phyloP scores from a whole-genome alignment of 352 stramenopile genomes.

The Pythium insidiosum region DNA sequence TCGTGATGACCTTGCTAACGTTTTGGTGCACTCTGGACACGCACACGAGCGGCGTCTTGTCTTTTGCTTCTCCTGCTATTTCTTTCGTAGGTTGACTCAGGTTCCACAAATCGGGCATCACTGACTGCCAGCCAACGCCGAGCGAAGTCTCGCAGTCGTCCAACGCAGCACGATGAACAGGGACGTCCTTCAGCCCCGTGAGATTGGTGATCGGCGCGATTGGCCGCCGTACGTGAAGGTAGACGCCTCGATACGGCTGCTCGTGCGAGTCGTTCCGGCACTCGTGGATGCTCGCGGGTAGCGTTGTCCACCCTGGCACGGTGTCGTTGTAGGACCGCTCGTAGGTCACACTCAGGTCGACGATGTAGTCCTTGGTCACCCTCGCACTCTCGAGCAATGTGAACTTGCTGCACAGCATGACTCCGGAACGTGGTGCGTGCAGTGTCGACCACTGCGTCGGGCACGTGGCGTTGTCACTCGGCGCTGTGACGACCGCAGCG shows the following conservation, averaged over 20 bases:
- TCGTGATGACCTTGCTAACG: neutral
- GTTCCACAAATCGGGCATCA: too few relatives aligned
- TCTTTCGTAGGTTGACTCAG: too few relatives aligned
- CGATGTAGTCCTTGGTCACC: neutral
- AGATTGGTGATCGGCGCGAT: neutral
- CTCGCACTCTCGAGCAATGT: neutral
- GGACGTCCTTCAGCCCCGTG: neutral
- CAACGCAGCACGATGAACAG: neutral
- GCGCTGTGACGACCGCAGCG: too few relatives aligned
- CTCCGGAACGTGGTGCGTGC: neutral
- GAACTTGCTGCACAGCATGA: neutral
- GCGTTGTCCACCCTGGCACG: neutral
- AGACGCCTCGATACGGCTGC: neutral
- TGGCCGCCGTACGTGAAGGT: neutral
- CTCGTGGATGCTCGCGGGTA: neutral
- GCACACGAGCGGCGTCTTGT: neutral
- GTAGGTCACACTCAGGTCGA: neutral
- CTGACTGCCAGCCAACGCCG: neutral
- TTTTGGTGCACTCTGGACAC: neutral
- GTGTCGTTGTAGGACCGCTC: neutral
- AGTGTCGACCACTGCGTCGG: too few relatives aligned
- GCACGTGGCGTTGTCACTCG: too few relatives aligned
- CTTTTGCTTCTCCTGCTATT: too few relatives aligned
- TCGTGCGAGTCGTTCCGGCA: neutral
- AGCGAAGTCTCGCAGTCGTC: neutral